These are phyloP conservation scores for Solanum piurae DNA, from an alignment of 257 asterid species.

Conservation along the genomic window DNA sequence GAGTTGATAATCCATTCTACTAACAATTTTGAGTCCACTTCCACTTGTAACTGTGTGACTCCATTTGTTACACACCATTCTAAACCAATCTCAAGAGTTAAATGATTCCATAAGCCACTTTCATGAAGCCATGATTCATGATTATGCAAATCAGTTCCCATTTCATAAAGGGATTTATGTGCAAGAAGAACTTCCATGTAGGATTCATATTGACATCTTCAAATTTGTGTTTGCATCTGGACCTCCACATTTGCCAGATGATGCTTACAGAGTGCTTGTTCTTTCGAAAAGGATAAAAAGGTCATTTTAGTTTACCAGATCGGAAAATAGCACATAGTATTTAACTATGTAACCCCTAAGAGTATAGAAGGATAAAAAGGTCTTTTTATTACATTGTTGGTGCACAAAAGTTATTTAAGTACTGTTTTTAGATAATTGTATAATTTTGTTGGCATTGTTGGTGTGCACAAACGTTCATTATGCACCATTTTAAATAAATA, in stretches of 20 bases:
- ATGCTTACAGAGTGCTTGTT: not conserved
- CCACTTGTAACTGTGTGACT: not conserved
- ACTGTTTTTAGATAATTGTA: not conserved
- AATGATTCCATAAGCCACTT: not conserved
- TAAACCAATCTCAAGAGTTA: not conserved
- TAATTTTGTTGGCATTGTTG: not conserved
- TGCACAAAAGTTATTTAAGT: not conserved
- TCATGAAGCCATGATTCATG: not conserved
- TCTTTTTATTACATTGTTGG: not conserved
- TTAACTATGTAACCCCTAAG: not conserved
- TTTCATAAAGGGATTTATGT: no score
- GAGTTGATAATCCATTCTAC: not conserved
- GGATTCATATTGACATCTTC: not conserved
- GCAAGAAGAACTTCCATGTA: no score
- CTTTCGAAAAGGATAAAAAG: not conserved
- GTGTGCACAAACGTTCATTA: not conserved
- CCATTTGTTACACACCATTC: not conserved
- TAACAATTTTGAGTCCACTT: not conserved
- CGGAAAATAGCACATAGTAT: not conserved
- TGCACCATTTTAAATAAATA: not conserved
- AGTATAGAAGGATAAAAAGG: not conserved
- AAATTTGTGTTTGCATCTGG: not conserved
- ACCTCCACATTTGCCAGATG: not conserved
- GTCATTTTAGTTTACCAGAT: not conserved
- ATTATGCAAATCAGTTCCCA: no score